Evolutionary conservation across 2,329 filamentous ascomycete genomes (phyloP).

Genomic region (Amauroascus niger): DNA sequence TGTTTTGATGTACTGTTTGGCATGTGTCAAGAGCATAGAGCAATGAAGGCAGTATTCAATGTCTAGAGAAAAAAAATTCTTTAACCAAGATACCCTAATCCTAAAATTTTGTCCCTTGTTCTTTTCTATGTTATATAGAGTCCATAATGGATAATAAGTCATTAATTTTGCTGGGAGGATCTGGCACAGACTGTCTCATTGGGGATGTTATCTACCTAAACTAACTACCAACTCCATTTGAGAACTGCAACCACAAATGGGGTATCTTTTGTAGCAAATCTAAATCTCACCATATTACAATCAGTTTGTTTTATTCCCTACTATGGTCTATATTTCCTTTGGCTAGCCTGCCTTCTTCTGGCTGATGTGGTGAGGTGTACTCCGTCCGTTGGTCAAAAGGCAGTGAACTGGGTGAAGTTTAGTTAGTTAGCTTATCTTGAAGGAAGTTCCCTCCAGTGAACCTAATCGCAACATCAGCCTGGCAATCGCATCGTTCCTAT

Average conservation of each 20-base stretch:
- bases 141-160: background rate
- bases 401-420: too few relatives aligned
- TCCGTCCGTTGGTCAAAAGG: too few relatives aligned
- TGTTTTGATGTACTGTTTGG: background rate
- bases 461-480: constrained; percentile 8
- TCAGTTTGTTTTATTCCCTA: too few relatives aligned
- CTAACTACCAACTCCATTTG: background rate
- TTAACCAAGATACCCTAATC: constrained; percentile 1
- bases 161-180: background rate
- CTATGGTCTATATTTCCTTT: too few relatives aligned
- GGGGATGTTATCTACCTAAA: too few relatives aligned
- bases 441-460: constrained; percentile 7
- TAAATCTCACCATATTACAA: too few relatives aligned
- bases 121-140: background rate
- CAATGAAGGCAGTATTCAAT: background rate
- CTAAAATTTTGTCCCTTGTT: background rate
- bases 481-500: background rate
- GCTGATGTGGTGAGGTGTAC: too few relatives aligned
- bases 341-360: too few relatives aligned
- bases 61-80: background rate
- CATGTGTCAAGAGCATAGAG: background rate
- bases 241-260: too few relatives aligned
- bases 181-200: too few relatives aligned
- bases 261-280: too few relatives aligned
- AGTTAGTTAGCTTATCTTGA: constrained; percentile 1